Conservation (phyloP, 179 eudicot species). For the Nepenthes alata region DNA sequence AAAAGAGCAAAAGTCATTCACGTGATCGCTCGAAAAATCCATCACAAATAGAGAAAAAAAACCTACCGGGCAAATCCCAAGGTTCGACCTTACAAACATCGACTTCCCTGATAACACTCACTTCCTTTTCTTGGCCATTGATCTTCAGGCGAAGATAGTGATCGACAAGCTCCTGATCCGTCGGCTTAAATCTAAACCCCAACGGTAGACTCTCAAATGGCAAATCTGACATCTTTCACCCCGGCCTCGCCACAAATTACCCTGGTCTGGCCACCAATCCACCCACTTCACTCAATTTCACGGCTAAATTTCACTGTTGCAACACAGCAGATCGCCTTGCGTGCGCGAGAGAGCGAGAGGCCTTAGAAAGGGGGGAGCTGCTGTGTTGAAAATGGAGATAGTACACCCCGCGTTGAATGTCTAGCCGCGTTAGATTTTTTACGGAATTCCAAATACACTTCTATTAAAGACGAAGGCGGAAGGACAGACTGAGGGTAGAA, state of each 20-base stretch:
- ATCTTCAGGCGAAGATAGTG: conserved; percentile 70
- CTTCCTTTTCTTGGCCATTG: conserved; percentile 50
- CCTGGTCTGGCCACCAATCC: neutral
- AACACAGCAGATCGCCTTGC: too few relatives aligned
- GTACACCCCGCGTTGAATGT: too few relatives aligned
- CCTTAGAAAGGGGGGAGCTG: too few relatives aligned
- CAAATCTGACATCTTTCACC: conserved; percentile 31
- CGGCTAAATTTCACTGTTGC: too few relatives aligned
- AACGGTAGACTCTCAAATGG: conserved; percentile 51
- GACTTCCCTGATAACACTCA: conserved; percentile 60
- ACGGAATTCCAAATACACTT: too few relatives aligned
- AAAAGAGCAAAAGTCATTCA: neutral
- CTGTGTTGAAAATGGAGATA: too few relatives aligned
- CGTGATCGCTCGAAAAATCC: neutral
- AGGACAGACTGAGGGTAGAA: too few relatives aligned
- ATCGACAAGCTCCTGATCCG: conserved; percentile 75
- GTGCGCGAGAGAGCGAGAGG: too few relatives aligned
- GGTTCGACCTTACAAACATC: conserved; percentile 90
- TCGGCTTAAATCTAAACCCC: conserved; percentile 84
- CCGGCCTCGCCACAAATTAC: neutral
- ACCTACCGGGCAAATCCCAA: conserved; percentile 82
- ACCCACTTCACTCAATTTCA: neutral
- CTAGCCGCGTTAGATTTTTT: too few relatives aligned
- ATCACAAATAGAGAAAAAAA: neutral
- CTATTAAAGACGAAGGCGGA: too few relatives aligned